phyloP scores from a whole-genome alignment of 208 protist genomes.

The Leishmania amazonensis region DNA sequence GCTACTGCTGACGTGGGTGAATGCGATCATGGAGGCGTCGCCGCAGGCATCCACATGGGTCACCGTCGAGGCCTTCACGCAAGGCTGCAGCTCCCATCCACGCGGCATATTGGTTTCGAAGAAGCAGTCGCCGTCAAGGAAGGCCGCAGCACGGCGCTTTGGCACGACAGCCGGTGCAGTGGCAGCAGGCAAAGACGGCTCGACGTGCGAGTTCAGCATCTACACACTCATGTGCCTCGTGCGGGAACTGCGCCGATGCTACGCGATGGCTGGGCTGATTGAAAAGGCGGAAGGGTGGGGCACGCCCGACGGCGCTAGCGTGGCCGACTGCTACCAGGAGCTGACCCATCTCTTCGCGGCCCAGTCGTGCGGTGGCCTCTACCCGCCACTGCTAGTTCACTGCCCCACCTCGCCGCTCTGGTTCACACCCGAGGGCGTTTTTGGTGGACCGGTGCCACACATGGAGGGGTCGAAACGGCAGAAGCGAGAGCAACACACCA shows the following conservation, averaged over 20 bases:
- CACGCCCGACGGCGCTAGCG: neutral
- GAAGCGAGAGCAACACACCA: slow-evolving; percentile 26
- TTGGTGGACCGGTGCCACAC: slow-evolving; percentile 3
- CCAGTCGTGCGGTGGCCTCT: slow-evolving; percentile 63
- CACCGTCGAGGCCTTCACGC: slow-evolving; percentile 22
- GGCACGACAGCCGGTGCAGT: neutral
- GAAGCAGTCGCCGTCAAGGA: slow-evolving; percentile 1
- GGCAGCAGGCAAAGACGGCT: neutral
- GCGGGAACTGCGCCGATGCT: slow-evolving; percentile 53
- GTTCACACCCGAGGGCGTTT: slow-evolving; percentile 31
- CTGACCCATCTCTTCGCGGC: slow-evolving; percentile 47
- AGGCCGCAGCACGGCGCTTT: neutral
- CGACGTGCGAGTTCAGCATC: slow-evolving; percentile 36
- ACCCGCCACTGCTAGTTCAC: slow-evolving; percentile 64
- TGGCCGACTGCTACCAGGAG: slow-evolving; percentile 41
- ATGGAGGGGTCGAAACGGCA: slow-evolving; percentile 14
- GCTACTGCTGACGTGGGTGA: slow-evolving; percentile 78
- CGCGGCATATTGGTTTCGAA: slow-evolving; percentile 13
- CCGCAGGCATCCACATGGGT: slow-evolving; percentile 39
- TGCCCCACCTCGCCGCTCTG: slow-evolving; percentile 42
- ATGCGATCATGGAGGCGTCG: slow-evolving; percentile 61
- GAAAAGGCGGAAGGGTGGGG: neutral
- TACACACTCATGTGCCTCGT: slow-evolving; percentile 55
- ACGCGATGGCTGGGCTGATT: slow-evolving; percentile 20
- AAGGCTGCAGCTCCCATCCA: slow-evolving; percentile 5